These are phyloP conservation scores for Myochromella boudieri DNA, from an alignment of 768 basidiomycete genomes.

Conservation along the genomic window DNA sequence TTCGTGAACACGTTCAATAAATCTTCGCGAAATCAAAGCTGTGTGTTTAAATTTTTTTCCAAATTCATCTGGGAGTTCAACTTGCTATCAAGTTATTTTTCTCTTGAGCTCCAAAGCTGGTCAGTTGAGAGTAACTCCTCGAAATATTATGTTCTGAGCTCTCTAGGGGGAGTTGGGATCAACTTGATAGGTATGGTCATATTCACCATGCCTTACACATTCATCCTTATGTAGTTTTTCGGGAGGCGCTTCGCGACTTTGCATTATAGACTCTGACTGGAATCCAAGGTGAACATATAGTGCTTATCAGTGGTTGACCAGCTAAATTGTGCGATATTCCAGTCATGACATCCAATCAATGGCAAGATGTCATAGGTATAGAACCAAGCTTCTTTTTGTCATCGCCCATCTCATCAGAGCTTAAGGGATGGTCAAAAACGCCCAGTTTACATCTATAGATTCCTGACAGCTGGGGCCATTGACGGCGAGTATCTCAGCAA, in stretches of 20 bases:
- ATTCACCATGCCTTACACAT: not conserved
- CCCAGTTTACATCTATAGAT: constrained; percentile 86
- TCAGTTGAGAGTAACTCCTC: constrained; percentile 10
- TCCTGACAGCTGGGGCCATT: constrained; percentile 85
- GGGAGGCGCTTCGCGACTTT: constrained; percentile 76
- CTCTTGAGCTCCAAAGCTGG: constrained; percentile 90
- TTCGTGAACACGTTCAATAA: constrained; percentile 90
- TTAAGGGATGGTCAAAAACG: constrained; percentile 90
- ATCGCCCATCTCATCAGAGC: constrained; percentile 11
- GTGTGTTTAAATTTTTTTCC: constrained; percentile 44
- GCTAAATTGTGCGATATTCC: not conserved
- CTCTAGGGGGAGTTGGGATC: constrained; percentile 83
- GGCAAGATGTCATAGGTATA: constrained; percentile 91
- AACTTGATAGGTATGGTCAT: constrained; percentile 74
- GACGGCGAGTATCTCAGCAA: constrained; percentile 54
- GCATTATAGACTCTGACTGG: constrained; percentile 91
- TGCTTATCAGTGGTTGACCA: not conserved
- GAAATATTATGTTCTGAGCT: not conserved
- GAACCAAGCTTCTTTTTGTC: not conserved
- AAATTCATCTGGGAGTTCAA: not conserved
- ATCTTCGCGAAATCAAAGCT: constrained; percentile 66
- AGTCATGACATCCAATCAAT: constrained; percentile 95
- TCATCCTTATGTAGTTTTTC: not conserved
- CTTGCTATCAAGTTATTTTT: constrained; percentile 70
- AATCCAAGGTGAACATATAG: constrained; percentile 67